phyloP scores from a whole-genome alignment of 176 grass and related monocot species.

The Dactylis glomerata region DNA sequence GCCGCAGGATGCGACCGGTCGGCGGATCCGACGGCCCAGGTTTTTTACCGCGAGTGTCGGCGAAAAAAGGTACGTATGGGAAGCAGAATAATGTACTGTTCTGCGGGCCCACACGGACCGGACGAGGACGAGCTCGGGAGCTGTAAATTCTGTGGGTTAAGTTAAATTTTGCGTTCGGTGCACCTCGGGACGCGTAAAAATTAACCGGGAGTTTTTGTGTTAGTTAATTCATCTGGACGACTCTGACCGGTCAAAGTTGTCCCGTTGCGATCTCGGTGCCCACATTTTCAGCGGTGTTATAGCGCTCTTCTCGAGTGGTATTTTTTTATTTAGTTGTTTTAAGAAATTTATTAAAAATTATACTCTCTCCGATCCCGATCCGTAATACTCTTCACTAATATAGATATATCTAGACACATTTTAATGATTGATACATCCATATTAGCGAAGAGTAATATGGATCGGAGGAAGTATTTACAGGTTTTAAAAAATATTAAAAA shows the following conservation, averaged over 20 bases:
- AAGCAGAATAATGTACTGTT: background rate
- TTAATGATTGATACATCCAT: too few species aligned
- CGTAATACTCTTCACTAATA: too few species aligned
- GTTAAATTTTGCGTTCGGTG: background rate
- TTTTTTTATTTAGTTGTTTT: background rate
- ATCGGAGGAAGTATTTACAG: too few species aligned
- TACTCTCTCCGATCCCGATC: too few species aligned
- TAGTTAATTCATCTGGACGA: background rate
- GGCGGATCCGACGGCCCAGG: background rate
- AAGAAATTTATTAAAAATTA: too few species aligned
- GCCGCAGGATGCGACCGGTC: constrained; percentile 38
- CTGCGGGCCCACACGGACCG: background rate
- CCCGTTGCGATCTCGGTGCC: background rate
- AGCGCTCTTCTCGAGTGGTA: background rate
- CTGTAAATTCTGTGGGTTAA: constrained; percentile 6
- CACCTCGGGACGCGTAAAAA: background rate
- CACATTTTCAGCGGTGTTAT: background rate
- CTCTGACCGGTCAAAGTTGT: constrained; percentile 37
- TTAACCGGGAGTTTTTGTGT: background rate
- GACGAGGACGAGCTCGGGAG: background rate
- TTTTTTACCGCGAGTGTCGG: constrained; percentile 33
- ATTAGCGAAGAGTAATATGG: too few species aligned
- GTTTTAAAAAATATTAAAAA: too few species aligned
- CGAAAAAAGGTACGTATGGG: constrained; percentile 24
- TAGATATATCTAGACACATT: too few species aligned